Evolutionary conservation across 1,284 basidiomycete genomes (phyloP), one percentile per base, ranked within the genome.

Genomic region (Ceratobasidium sp.): DNA sequence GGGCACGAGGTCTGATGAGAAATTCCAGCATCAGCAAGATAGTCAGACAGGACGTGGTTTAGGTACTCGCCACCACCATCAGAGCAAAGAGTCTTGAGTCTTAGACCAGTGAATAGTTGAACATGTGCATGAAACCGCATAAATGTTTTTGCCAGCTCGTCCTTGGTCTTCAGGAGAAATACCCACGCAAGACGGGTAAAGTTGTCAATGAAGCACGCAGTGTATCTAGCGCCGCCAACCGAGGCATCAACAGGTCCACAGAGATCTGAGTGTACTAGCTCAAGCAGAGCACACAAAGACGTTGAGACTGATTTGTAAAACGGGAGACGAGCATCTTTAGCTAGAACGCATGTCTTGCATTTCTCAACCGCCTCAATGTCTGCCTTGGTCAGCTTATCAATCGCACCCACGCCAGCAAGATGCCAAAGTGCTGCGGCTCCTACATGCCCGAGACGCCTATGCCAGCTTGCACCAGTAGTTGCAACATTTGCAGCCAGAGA

Each of bases 1-100:
- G 80, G 78, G 3, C 75, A 63, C 0, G 81, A 79, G 0, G 71
- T 45, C 47, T 83, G 79, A 45, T 79, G 81, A 0, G 53, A 26
- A 51, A 83, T 82, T 2, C 82, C 82, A 17, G 69, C 20, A 15
- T 74, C 53, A 10, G 10, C 26, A 13, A 81, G 76, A 67, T 66
- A 81, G 6, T 68, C 58, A 10, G 13, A 11, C 26, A 80, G 78
- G 1, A 54, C 75, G 3, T 66, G 75, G 1, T 53, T 77, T 0
- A 79, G 69, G 69, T 80, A 84, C 76, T 85, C 82, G 2, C 81
- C 81, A 26, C 83, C 83, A 33, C 83, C 82, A 78, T 85, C 82
- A 39, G 80, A 77, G 1, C 81, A 76, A 3, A 84, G 31, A 4
- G 51, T 68, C 60, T 82, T 80, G 47, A 82, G 60, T 45, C 76